phyloP scores from a whole-genome alignment of 306 rosid species.

The Casuarina cunninghamiana region DNA sequence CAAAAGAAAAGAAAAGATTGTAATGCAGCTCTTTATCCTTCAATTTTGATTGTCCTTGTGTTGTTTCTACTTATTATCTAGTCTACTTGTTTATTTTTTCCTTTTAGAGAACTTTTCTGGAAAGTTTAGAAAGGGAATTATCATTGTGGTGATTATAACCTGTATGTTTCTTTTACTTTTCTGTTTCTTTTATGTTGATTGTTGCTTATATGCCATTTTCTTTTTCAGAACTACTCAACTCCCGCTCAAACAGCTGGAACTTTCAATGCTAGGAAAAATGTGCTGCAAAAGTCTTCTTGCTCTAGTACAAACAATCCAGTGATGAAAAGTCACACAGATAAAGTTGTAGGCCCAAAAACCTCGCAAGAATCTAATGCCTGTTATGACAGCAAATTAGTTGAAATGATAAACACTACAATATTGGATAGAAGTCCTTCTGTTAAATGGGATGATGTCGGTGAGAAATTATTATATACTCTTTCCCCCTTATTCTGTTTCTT shows the following conservation, averaged over 20 bases:
- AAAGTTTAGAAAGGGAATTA: not conserved
- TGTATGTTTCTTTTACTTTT: not conserved
- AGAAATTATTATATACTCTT: slow-evolving; percentile 22
- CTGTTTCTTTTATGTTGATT: not conserved
- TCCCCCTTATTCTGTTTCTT: not conserved
- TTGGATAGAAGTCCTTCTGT: slow-evolving; percentile 96
- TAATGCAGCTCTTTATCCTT: not conserved
- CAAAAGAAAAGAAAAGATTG: too few relatives aligned
- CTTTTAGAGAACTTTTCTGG: not conserved
- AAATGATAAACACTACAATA: slow-evolving; percentile 88
- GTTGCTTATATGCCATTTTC: not conserved
- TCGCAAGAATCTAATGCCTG: slow-evolving; percentile 49
- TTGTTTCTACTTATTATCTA: not conserved
- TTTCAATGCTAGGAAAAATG: slow-evolving; percentile 46
- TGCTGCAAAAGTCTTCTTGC: slow-evolving; percentile 38
- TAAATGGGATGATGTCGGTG: slow-evolving; percentile 97
- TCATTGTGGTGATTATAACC: not conserved
- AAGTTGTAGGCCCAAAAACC: slow-evolving; percentile 55
- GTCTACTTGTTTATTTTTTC: not conserved
- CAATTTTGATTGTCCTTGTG: not conserved
- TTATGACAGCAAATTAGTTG: slow-evolving; percentile 73
- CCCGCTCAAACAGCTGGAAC: slow-evolving; percentile 45
- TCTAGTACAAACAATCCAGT: slow-evolving; percentile 30
- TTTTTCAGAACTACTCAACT: slow-evolving; percentile 52
- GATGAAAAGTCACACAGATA: slow-evolving; percentile 43